A percentile compares a stretch with the other conserved stretches of the same genome.
phyloP scores from a whole-genome alignment of 2,329 filamentous ascomycete species.

The Diplodia mutila region DNA sequence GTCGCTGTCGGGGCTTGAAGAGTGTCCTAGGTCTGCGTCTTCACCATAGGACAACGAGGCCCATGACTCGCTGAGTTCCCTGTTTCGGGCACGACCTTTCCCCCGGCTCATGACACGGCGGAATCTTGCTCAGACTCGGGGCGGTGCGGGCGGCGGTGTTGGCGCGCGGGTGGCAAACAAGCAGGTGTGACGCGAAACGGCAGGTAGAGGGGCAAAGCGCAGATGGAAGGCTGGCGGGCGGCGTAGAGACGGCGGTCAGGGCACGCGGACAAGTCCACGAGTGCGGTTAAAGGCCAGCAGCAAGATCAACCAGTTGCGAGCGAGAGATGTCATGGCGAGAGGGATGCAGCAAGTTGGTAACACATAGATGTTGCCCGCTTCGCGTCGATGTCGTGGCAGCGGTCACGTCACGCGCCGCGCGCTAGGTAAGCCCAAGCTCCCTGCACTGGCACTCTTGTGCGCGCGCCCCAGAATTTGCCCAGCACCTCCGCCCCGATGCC shows the following conservation, averaged over 20 bases:
- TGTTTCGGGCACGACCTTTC: constrained; percentile 29
- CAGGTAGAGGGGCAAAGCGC: constrained; percentile 13
- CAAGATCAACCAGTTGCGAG: background rate
- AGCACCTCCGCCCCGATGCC: constrained; percentile 35
- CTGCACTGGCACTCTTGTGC: background rate
- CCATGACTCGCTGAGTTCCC: constrained; percentile 38
- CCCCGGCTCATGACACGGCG: constrained; percentile 9
- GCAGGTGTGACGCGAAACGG: constrained; percentile 11
- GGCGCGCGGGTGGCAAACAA: constrained; percentile 1
- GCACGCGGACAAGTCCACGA: background rate
- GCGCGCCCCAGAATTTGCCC: background rate
- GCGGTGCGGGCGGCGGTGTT: background rate
- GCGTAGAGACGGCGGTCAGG: background rate
- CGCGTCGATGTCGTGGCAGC: constrained; percentile 12
- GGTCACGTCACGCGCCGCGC: constrained; percentile 12
- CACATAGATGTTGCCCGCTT: background rate
- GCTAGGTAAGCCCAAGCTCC: constrained; percentile 16
- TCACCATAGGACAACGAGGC: constrained; percentile 36
- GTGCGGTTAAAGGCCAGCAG: constrained; percentile 1
- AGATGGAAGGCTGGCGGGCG: background rate
- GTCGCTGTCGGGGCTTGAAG: constrained; percentile 17
- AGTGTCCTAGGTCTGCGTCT: constrained; percentile 30
- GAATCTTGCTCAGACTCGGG: background rate
- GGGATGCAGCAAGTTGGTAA: background rate
- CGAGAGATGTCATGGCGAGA: constrained; percentile 5